Evolutionary conservation across 2,329 filamentous ascomycete genomes (phyloP).

Genomic region (Colletotrichum eremochloae): DNA sequence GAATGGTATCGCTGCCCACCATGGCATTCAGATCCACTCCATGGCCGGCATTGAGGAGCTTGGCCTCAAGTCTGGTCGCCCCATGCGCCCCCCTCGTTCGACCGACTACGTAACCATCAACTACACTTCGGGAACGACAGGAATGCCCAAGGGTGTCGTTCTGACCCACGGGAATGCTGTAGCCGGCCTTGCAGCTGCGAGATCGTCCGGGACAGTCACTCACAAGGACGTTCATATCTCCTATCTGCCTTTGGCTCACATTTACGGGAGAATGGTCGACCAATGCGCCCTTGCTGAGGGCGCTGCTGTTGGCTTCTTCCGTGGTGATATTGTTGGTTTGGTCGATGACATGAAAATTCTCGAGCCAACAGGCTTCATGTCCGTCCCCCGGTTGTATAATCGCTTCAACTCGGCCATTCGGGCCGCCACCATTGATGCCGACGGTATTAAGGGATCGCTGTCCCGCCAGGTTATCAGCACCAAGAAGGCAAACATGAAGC

Average conservation of each 20-base stretch:
- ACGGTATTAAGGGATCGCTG: constrained; percentile 84
- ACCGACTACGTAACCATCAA: constrained; percentile 90
- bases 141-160: constrained; percentile 85
- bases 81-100: constrained; percentile 78
- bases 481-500: constrained; percentile 84
- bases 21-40: constrained; percentile 83
- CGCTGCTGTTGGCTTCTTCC: constrained; percentile 88
- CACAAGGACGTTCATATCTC: constrained; percentile 78
- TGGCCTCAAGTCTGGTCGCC: constrained; percentile 77
- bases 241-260: constrained; percentile 94
- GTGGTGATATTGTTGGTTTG: constrained; percentile 87
- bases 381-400: constrained; percentile 92
- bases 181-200: constrained; percentile 74
- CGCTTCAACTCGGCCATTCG: constrained; percentile 88
- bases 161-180: constrained; percentile 87
- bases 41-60: constrained; percentile 86
- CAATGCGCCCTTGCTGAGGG: constrained; percentile 80
- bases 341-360: constrained; percentile 93
- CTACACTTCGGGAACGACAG: constrained; percentile 90
- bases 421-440: constrained; percentile 80
- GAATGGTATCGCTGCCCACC: constrained; percentile 78
- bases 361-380: constrained; percentile 85
- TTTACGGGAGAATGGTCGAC: constrained; percentile 89
- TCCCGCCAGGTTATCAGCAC: constrained; percentile 83
- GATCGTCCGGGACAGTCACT: constrained; percentile 66